These are phyloP conservation scores for Rhodocollybia butyracea DNA, from an alignment of 768 basidiomycete species.

Conservation along the genomic window DNA sequence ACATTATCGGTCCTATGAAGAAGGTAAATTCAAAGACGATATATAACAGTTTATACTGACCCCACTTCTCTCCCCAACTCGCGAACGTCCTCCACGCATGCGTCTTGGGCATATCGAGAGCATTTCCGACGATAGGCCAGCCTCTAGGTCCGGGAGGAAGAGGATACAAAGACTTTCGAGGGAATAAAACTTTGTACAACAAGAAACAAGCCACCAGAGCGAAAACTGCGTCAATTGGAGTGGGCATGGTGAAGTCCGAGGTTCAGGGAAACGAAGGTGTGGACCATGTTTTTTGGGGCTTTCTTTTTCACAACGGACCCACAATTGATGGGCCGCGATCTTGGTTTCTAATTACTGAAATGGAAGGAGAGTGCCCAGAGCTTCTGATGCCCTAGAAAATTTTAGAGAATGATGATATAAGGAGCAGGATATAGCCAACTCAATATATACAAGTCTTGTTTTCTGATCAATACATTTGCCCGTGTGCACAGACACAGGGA, in stretches of 20 bases:
- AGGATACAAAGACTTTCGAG: background rate
- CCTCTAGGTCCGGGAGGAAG: conserved; percentile 12
- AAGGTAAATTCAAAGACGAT: background rate
- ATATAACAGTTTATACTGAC: background rate
- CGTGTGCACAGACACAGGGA: too few species aligned
- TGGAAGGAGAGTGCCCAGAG: too few species aligned
- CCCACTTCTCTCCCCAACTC: conserved; percentile 11
- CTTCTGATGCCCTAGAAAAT: too few species aligned
- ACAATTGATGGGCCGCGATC: too few species aligned
- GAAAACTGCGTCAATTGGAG: background rate
- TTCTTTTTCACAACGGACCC: too few species aligned
- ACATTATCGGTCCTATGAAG: conserved; percentile 14
- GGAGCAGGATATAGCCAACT: too few species aligned
- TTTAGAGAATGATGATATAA: too few species aligned
- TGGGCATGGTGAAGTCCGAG: background rate
- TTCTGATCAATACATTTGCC: too few species aligned
- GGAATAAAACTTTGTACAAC: background rate
- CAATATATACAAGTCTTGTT: too few species aligned
- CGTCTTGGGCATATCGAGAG: conserved; percentile 10
- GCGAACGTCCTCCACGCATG: conserved; percentile 11
- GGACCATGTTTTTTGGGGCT: too few species aligned
- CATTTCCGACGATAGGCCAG: conserved; percentile 11
- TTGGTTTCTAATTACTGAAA: too few species aligned
- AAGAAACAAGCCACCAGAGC: background rate
- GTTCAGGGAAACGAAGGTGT: too few species aligned